Base-by-base conservation (phyloP, 805 yeast species). In the Zygotorulaspora chibaensis region DNA sequence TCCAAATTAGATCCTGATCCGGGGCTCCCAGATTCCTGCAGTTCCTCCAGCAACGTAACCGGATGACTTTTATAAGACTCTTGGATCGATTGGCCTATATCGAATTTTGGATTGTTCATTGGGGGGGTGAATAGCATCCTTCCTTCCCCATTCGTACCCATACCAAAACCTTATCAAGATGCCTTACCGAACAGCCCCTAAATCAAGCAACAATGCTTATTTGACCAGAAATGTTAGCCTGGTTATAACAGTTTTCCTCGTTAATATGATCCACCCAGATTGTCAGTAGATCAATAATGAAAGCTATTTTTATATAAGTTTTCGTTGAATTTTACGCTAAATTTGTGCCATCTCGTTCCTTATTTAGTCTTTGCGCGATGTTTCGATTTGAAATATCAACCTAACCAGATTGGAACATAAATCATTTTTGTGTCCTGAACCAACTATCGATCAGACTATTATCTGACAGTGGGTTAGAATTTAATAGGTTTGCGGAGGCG, bases 71-170 rank as follows among this genome's bases (percentile, higher is more conserved):
- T 53, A 35, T 61, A 59, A 4, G 67, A 59, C 47, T 59, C 66
- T 45, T 42, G 47, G 13, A 61, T 54, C 1, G 67, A 51, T 27
- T 59, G 57, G 9, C 54, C 38, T 7, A 53, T 37, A 44, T 64
- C 65, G 47, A 53, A 63, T 34, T 51, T 55, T 2, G 59, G 36
- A 17, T 58, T 59, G 8, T 56, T 51, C 18, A 62, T 61, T 1
- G 69, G 69, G 17, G 67, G 67, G 2, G 69, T 65, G 45, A 51
- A 53, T 23, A 63, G 53, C 40, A 39, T 38, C 41, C 46, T 49
- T 20, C 25, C 34, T 10, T 46, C 53, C 11, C 37, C 46, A 39
- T 40, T 49, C 13, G 40, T 27, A 11, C 42, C 35, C 47, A 47
- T 50, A 13, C 11, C 35, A n/a, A 26, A 20, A 20, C 25, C 25